Conservation (phyloP, 2,329 filamentous ascomycete genomes). For the Didymella pinodella region DNA sequence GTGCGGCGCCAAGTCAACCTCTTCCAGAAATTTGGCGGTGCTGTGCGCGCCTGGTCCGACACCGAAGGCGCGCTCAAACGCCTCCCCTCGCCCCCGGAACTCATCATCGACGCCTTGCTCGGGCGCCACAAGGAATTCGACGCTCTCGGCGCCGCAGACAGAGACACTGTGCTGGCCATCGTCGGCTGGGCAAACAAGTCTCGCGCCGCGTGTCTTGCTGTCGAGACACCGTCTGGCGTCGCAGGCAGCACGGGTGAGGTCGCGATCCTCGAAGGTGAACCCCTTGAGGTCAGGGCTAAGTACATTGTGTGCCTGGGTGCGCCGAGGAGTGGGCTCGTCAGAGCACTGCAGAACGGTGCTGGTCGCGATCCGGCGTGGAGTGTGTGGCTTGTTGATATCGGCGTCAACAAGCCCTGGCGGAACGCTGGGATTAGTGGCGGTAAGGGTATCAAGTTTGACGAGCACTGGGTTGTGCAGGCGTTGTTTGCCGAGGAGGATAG, state of each 20-base stretch:
- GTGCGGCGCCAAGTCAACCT: constrained; percentile 83
- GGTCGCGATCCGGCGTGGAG: constrained; percentile 69
- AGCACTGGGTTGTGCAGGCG: constrained; percentile 83
- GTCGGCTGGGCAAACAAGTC: constrained; percentile 94
- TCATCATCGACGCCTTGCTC: constrained; percentile 89
- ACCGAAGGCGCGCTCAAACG: constrained; percentile 62
- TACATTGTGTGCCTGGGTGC: constrained; percentile 87
- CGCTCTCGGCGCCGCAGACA: constrained; percentile 81
- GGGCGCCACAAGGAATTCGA: constrained; percentile 89
- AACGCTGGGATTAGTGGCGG: constrained; percentile 82
- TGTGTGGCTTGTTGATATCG: constrained; percentile 85
- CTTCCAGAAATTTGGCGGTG: constrained; percentile 83
- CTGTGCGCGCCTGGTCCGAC: constrained; percentile 69
- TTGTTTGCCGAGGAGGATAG: constrained; percentile 45
- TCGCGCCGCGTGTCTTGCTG: constrained; percentile 80
- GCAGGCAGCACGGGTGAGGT: constrained; percentile 74
- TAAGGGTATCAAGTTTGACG: constrained; percentile 87
- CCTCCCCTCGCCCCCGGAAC: constrained; percentile 71
- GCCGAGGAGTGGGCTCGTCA: constrained; percentile 83
- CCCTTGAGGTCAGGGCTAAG: constrained; percentile 80
- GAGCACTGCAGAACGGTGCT: constrained; percentile 72
- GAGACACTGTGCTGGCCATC: constrained; percentile 84
- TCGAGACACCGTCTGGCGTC: constrained; percentile 91
- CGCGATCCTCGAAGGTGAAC: constrained; percentile 72
- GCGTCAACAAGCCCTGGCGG: constrained; percentile 84